Percentiles rank a stretch among this genome's conserved stretches.
These are phyloP conservation scores for Trichosporon coremiiforme DNA, from an alignment of 1,284 basidiomycete species.

Conservation along the genomic window DNA sequence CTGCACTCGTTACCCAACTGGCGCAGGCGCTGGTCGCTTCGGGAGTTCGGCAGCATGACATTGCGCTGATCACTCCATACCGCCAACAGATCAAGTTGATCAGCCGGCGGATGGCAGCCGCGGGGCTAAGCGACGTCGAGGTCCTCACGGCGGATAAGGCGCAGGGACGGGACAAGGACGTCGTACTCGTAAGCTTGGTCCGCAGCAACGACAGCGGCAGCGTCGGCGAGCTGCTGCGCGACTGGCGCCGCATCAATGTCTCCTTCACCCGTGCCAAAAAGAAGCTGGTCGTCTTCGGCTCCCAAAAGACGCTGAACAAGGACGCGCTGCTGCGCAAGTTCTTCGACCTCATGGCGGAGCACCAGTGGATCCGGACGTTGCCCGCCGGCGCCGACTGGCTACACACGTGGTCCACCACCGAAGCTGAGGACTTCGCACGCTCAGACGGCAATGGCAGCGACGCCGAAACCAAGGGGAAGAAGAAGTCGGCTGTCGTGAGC, in stretches of 20 bases:
- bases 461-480: constrained; percentile 1
- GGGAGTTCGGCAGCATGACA: constrained; percentile 69
- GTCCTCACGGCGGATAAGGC: constrained; percentile 92
- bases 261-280: constrained; percentile 89
- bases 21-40: constrained; percentile 66
- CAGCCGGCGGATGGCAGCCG: constrained; percentile 61
- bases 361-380: constrained; percentile 69
- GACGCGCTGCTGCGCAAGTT: constrained; percentile 68
- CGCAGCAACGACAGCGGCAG: constrained; percentile 74
- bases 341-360: constrained; percentile 69
- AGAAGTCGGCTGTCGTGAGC: constrained; percentile 17
- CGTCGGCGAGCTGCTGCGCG: constrained; percentile 88
- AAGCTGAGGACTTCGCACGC: constrained; percentile 15
- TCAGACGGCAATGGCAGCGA: neutral
- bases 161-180: constrained; percentile 95
- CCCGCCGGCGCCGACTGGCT: constrained; percentile 61
- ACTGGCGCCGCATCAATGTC: constrained; percentile 95
- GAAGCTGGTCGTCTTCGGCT: constrained; percentile 89
- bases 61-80: constrained; percentile 89
- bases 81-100: constrained; percentile 92
- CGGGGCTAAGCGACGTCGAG: constrained; percentile 64
- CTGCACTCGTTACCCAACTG: constrained; percentile 63
- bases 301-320: constrained; percentile 67
- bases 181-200: constrained; percentile 90
- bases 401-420: constrained; percentile 29